Evolutionary conservation across 1,139 yeast species (phyloP).

Genomic region (Hemisphaericaspora lyxosophila): DNA sequence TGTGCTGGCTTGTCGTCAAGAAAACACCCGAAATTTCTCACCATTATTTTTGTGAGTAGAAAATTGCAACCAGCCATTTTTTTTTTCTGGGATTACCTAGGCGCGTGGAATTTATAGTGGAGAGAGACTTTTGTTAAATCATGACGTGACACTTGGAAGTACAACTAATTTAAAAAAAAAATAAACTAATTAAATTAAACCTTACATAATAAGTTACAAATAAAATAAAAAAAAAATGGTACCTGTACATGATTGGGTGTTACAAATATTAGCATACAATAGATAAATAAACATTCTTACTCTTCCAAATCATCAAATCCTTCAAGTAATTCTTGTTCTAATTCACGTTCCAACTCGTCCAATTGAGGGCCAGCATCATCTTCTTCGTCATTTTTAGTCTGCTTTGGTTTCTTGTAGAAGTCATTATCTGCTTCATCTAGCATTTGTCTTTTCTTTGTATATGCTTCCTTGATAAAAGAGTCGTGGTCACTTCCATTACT

Average conservation of each 20-base stretch:
- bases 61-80: slow-evolving; percentile 8
- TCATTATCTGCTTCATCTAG: slow-evolving; percentile 19
- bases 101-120: neutral
- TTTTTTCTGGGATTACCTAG: neutral
- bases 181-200: neutral
- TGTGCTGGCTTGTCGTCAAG: slow-evolving; percentile 7
- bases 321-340: slow-evolving; percentile 47
- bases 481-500: slow-evolving; percentile 16
- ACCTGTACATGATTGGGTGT: neutral
- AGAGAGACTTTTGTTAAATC: too few species aligned
- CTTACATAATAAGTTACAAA: slow-evolving; percentile 1
- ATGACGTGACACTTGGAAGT: too few species aligned
- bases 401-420: slow-evolving; percentile 12
- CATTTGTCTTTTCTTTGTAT: slow-evolving; percentile 25
- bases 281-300: neutral
- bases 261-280: neutral
- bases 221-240: neutral
- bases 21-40: neutral
- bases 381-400: slow-evolving; percentile 11
- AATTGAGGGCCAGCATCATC: slow-evolving; percentile 17
- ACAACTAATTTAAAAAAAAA: neutral
- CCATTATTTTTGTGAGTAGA: neutral
- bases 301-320: slow-evolving; percentile 47
- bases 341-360: slow-evolving; percentile 32
- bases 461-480: slow-evolving; percentile 36